Evolutionary conservation across 2,329 filamentous ascomycete genomes (phyloP), one percentile per base, ranked within the genome.

Genomic region (Fusarium sp.): DNA sequence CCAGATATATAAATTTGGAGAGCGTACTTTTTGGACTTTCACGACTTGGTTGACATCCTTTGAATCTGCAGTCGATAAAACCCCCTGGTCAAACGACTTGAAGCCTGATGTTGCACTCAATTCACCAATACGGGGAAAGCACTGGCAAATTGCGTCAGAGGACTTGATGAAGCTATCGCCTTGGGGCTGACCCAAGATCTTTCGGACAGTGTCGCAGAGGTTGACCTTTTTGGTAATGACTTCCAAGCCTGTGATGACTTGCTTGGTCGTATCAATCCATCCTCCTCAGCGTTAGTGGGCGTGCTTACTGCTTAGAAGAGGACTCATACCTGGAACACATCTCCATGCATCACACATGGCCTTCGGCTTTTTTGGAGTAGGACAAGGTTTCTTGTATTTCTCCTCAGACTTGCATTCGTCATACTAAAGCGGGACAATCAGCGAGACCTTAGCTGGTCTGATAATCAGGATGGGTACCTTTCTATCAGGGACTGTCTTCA

Each of bases 251-350:
- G 47, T 33, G 3, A 33, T 33, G 15, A 49, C 47, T 33, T 49
- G 47, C 22, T 49, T 49, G 1, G 47, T 49, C 3, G 47, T 49
- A 14, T 33, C 47, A 18, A 49, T 11, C 22, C 22, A 49, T 13
- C 47, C 47, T 49, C 2, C 15, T 13, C 22, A 33, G 28, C 0
- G 3, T 49, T 2, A 49, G 28, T 6, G 15, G 15, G 15, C 0
- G 18, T 2, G 22, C 5, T 11, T 9, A 9, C 11, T 9, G 2
- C 0, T 5, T 3, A 18, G 7, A 10, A 3, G 10, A 13, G 2
- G 28, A n/a, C 4, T 5, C 2, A 0, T 33, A 33, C 47, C 47
- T 49, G 47, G 28, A 49, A 49, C 47, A 10, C 47, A 33, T 33
- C 11, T 33, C 47, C 3, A 49, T 49, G 47, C 47, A 49, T 49